phyloP scores from a whole-genome alignment of 768 basidiomycete species.

The Pisolithus marmoratus region DNA sequence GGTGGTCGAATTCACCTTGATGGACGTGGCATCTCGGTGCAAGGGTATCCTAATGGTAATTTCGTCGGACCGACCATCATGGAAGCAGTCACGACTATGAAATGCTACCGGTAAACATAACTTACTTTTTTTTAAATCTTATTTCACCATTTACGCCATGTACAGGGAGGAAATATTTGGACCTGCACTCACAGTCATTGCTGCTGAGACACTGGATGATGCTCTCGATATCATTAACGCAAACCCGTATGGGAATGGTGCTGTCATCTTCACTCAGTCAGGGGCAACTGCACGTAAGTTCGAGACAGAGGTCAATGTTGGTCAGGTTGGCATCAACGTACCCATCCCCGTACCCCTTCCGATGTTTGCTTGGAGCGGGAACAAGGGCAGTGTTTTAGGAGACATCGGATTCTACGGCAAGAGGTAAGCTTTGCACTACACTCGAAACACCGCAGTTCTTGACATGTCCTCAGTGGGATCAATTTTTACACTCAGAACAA shows the following conservation, averaged over 20 bases:
- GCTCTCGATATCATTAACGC: conserved; percentile 85
- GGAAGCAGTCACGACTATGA: conserved; percentile 78
- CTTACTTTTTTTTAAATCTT: background rate
- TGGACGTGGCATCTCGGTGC: conserved; percentile 65
- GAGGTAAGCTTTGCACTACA: conserved; percentile 38
- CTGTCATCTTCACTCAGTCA: conserved; percentile 94
- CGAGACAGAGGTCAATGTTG: conserved; percentile 81
- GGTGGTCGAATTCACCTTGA: conserved; percentile 87
- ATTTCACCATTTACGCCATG: background rate
- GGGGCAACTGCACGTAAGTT: conserved; percentile 95
- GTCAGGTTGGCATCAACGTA: conserved; percentile 91
- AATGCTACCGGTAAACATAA: conserved; percentile 69
- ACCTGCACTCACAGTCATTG: conserved; percentile 75
- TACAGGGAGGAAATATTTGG: conserved; percentile 92
- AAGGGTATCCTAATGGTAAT: conserved; percentile 81
- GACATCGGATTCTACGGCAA: conserved; percentile 92
- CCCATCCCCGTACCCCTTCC: conserved; percentile 89
- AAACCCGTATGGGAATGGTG: conserved; percentile 90
- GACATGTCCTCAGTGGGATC: conserved; percentile 52
- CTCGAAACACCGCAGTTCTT: background rate
- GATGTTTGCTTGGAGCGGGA: conserved; percentile 97
- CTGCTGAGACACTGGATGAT: conserved; percentile 81
- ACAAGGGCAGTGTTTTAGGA: conserved; percentile 81
- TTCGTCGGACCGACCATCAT: conserved; percentile 93
- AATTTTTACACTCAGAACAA: conserved; percentile 97